These are phyloP conservation scores for Chaetomium sp. DNA, from an alignment of 2,329 filamentous ascomycete species.

Conservation along the genomic window DNA sequence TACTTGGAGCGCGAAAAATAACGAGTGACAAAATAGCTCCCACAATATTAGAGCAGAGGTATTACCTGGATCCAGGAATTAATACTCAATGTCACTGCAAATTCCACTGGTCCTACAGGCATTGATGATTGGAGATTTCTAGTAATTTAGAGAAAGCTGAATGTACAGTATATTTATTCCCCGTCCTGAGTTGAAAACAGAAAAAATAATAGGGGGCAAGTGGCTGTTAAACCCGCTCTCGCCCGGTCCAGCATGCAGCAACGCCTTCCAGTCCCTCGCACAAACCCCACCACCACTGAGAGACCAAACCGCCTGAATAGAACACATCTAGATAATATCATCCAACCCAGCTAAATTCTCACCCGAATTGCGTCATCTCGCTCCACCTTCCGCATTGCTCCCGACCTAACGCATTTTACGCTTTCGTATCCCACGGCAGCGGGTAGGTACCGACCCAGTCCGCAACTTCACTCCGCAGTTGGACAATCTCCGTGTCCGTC, in stretches of 20 bases:
- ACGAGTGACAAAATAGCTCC: too few relatives aligned
- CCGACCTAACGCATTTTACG: background rate
- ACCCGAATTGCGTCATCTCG: background rate
- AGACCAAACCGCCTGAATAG: background rate
- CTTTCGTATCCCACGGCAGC: slow-evolving; percentile 55
- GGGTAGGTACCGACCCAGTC: slow-evolving; percentile 72
- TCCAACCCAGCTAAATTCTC: background rate
- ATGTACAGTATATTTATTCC: background rate
- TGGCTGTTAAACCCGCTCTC: slow-evolving; percentile 21
- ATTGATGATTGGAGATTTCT: too few relatives aligned
- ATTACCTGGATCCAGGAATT: too few relatives aligned
- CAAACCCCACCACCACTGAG: background rate
- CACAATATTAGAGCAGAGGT: too few relatives aligned
- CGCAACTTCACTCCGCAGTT: slow-evolving; percentile 67
- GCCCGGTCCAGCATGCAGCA: background rate
- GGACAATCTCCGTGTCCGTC: slow-evolving; percentile 62
- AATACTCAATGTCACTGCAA: too few relatives aligned
- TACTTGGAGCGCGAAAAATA: too few relatives aligned
- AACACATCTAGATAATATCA: background rate
- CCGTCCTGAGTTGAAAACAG: slow-evolving; percentile 1
- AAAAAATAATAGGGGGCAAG: slow-evolving; percentile 4
- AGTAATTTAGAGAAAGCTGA: background rate
- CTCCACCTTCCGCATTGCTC: background rate
- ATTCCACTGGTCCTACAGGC: too few relatives aligned
- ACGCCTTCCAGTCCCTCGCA: slow-evolving; percentile 1